phyloP scores from a whole-genome alignment of 2,329 filamentous ascomycete genomes.

The Nakataea oryzae region DNA sequence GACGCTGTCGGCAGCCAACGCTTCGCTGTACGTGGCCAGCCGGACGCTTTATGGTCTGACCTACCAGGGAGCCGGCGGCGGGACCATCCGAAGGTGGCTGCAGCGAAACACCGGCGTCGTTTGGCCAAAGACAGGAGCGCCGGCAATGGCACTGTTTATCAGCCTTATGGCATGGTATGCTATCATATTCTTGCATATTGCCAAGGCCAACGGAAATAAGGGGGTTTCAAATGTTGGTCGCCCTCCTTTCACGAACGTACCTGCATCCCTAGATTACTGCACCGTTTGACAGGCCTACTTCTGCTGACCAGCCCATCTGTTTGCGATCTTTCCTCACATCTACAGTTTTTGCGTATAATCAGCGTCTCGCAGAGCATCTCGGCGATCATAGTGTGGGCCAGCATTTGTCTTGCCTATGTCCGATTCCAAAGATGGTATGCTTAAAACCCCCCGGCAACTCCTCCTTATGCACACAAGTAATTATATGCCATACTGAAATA shows the following conservation, averaged over 20 bases:
- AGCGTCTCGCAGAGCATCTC: slow-evolving; percentile 5
- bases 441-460: no score
- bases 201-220: background rate
- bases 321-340: background rate
- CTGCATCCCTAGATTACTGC: background rate
- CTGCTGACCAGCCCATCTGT: no score
- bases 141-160: slow-evolving; percentile 4
- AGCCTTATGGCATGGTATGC: slow-evolving; percentile 3
- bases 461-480: no score
- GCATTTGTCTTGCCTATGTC: slow-evolving; percentile 4
- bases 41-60: slow-evolving; percentile 8
- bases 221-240: background rate
- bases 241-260: background rate
- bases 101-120: slow-evolving; percentile 1
- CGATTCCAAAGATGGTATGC: slow-evolving; percentile 6
- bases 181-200: slow-evolving; percentile 2
- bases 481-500: no score
- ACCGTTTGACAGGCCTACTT: no score
- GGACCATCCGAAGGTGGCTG: slow-evolving; percentile 2
- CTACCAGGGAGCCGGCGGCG: background rate
- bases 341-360: slow-evolving; percentile 5
- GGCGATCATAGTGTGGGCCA: slow-evolving; percentile 4
- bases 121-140: slow-evolving; percentile 3
- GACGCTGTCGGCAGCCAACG: slow-evolving; percentile 6
- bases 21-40: slow-evolving; percentile 7